Evolutionary conservation across 1,139 yeast genomes (phyloP).

Genomic region (Zygosaccharomyces pseudobailii): DNA sequence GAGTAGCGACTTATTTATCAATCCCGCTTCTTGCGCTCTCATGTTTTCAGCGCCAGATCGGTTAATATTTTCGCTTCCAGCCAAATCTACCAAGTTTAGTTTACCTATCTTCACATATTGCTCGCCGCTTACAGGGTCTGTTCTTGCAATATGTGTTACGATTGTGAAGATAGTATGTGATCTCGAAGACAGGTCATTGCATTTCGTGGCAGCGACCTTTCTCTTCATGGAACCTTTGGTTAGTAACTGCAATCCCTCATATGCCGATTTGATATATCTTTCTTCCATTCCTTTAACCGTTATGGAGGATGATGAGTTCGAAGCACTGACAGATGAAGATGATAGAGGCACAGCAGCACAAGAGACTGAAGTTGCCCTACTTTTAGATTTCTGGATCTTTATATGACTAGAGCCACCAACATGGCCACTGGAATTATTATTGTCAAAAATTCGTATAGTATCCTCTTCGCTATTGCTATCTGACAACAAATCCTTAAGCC

Average conservation of each 20-base stretch:
- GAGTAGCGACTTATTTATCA: slow-evolving; percentile 75
- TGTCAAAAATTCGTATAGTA: slow-evolving; percentile 42
- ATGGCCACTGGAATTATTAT: slow-evolving; percentile 20
- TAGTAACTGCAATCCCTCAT: slow-evolving; percentile 42
- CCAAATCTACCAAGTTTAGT: slow-evolving; percentile 78
- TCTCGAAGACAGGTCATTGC: slow-evolving; percentile 68
- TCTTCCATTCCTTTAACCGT: slow-evolving; percentile 49
- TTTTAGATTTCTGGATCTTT: neutral
- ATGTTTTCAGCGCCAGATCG: slow-evolving; percentile 75
- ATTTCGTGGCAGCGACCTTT: slow-evolving; percentile 62
- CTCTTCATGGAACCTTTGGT: slow-evolving; percentile 50
- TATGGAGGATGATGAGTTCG: slow-evolving; percentile 27
- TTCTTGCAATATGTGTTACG: slow-evolving; percentile 44
- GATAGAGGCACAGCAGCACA: neutral
- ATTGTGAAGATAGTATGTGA: slow-evolving; percentile 74
- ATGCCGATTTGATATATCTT: slow-evolving; percentile 37
- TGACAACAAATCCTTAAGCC: slow-evolving; percentile 52
- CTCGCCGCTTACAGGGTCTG: slow-evolving; percentile 38
- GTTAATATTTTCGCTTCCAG: slow-evolving; percentile 80
- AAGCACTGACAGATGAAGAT: slow-evolving; percentile 1
- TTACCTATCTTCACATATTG: slow-evolving; percentile 51
- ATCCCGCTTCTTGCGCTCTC: slow-evolving; percentile 84
- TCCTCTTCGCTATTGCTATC: slow-evolving; percentile 30
- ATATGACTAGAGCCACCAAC: neutral
- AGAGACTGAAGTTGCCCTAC: neutral